Evolutionary conservation across 352 stramenopile genomes (phyloP), one percentile per base, ranked within the genome.

Genomic region (Phytophthora meadii): DNA sequence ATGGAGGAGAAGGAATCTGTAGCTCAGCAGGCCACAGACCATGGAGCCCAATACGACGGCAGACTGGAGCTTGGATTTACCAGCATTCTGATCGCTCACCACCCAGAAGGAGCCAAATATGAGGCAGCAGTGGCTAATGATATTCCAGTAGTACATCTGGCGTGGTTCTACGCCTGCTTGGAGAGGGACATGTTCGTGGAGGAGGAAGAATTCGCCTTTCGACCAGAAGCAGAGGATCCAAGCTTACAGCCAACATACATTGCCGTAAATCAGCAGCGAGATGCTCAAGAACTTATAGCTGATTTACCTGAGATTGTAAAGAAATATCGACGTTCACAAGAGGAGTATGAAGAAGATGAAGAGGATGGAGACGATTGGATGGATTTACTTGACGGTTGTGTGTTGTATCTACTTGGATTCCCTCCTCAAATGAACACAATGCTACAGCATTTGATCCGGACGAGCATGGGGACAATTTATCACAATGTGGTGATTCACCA

Each of bases 381-480:
- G 47, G 70, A 84, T n/a, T 62, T 93, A 19, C 83, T 90, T 24
- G 85, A 93, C 51, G 77, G 76, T 5, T 93, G 85, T 44, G 76
- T 84, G 9, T 58, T 93, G 45, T 79, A 81, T 30, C 36, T 93
- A 4, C 40, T 90, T 3, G 85, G 85, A 0, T 93, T 92, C 19
- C 56, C 70, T 1, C 52, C 69, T 8, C 70, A 76, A 15, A 75
- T 83, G 56, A 68, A 78, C 25, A 45, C 59, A 0, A 25, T 70
- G 24, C 36, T 93, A 28, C 81, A 89, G 55, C 58, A 49, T 19
- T 44, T 93, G 24, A 74, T 92, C 55, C 82, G 85, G 12, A 74
- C 70, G n/a, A 76, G 76, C 8, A 89, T 92, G 82, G 85, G 85
- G 25, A 86, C 82, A 41, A 85, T 89, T 39, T 92, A 87, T 50